A percentile compares a stretch with the other conserved stretches of the same genome.
Evolutionary conservation across 2,329 filamentous ascomycete genomes (phyloP).

Genomic region (Epichloe glyceriae): DNA sequence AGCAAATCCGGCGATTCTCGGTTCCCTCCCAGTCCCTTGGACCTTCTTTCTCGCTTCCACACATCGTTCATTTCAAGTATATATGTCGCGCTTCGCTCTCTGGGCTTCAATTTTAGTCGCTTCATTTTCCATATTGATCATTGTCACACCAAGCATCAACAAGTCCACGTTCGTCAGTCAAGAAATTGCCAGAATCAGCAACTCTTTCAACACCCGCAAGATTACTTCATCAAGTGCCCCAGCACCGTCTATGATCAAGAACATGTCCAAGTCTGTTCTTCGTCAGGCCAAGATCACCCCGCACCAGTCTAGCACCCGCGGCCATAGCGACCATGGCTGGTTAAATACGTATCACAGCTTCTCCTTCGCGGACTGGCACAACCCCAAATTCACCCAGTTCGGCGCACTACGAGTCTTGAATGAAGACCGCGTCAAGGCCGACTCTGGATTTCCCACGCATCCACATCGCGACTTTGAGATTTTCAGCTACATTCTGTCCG

Average conservation of each 20-base stretch:
- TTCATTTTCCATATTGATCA: slow-evolving; percentile 25
- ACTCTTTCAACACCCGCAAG: background rate
- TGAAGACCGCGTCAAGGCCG: slow-evolving; percentile 67
- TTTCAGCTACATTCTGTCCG: slow-evolving; percentile 75
- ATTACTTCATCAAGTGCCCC: background rate
- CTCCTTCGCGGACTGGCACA: slow-evolving; percentile 61
- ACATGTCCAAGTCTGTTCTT: slow-evolving; percentile 48
- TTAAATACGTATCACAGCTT: slow-evolving; percentile 80
- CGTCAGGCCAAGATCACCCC: slow-evolving; percentile 59
- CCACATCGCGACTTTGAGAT: slow-evolving; percentile 81
- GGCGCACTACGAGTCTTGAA: slow-evolving; percentile 76
- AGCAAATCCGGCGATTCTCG: slow-evolving; percentile 5
- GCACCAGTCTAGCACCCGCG: slow-evolving; percentile 58
- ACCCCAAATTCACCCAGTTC: slow-evolving; percentile 54
- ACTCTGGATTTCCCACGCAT: slow-evolving; percentile 72
- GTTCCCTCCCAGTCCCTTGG: slow-evolving; percentile 1
- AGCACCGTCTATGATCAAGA: slow-evolving; percentile 23
- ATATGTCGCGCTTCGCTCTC: slow-evolving; percentile 25
- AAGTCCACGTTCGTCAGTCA: slow-evolving; percentile 6
- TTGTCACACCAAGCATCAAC: slow-evolving; percentile 12
- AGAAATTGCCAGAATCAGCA: slow-evolving; percentile 6
- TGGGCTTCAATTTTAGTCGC: slow-evolving; percentile 22
- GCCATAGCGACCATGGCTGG: slow-evolving; percentile 76
- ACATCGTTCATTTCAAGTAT: slow-evolving; percentile 13
- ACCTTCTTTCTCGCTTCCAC: slow-evolving; percentile 15